Evolutionary conservation across 768 basidiomycete genomes (phyloP), one percentile per base, ranked within the genome.

Genomic region (Pisolithus albus): DNA sequence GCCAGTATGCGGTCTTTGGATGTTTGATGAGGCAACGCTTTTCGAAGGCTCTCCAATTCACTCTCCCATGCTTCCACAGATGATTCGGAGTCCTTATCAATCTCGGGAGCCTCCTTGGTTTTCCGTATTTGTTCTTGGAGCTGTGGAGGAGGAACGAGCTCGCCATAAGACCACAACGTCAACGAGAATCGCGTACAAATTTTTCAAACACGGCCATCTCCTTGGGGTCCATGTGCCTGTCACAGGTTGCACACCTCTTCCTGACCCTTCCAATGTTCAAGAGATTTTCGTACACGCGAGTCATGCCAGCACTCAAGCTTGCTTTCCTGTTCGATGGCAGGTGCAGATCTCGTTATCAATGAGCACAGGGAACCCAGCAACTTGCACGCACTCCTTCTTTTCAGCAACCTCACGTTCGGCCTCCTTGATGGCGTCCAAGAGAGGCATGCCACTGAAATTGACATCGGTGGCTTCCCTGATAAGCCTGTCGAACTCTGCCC

Each of bases 171-270:
- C 42, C 5, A 13, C n/a, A 23, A 36, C 52, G 24, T 26, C 51
- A 42, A 18, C 21, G 46, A 40, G 24, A 41, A 16, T 19, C 19
- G 70, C 83, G 48, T 51, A 89, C 91, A 60, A 82, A 82, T 68
- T 75, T 78, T 64, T 93, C 86, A 54, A 93, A 88, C 0, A 76
- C 73, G 0, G 69, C 68, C 43, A 79, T 57, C 41, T 84, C 83
- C 2, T 64, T 60, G 24, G 77, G 75, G 19, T 77, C 70, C 61
- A 97, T 69, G 37, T 72, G 73, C 1, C 93, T 80, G 58, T 83
- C 81, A 63, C 95, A 98, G 7, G 82, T 83, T 10, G 79, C 72
- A 60, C 95, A 99, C 0, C 74, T 66, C 60, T 86, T 83, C 55
- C 84, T 79, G 46, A 74, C 70, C 61, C 79, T 79, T 32, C 86